These are phyloP conservation scores for Globisporangium viniferum DNA, from an alignment of 352 stramenopile genomes.

Conservation along the genomic window DNA sequence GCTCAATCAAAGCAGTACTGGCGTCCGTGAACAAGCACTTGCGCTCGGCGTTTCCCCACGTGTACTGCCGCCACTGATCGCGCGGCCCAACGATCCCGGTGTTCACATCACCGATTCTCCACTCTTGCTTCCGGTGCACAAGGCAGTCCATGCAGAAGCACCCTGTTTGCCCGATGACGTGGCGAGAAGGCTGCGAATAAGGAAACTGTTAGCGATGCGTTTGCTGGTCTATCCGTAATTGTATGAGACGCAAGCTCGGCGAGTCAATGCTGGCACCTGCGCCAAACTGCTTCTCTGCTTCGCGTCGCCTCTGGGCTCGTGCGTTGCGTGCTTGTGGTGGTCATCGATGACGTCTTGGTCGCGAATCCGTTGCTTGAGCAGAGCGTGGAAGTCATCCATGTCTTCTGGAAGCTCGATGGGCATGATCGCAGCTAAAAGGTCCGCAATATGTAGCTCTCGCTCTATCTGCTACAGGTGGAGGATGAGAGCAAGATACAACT, in stretches of 20 bases:
- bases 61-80: slow-evolving; percentile 63
- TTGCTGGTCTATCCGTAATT: background rate
- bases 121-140: slow-evolving; percentile 68
- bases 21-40: slow-evolving; percentile 30
- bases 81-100: slow-evolving; percentile 52
- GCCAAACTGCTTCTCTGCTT: slow-evolving; percentile 12
- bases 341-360: slow-evolving; percentile 55
- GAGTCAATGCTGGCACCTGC: slow-evolving; percentile 8
- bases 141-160: slow-evolving; percentile 79
- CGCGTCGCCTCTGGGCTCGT: background rate
- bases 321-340: slow-evolving; percentile 11
- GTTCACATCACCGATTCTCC: slow-evolving; percentile 74
- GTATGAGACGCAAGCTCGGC: background rate
- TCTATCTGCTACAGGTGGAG: background rate
- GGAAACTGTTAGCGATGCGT: background rate
- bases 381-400: slow-evolving; percentile 39
- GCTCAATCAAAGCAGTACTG: slow-evolving; percentile 11
- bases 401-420: slow-evolving; percentile 42
- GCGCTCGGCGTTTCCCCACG: slow-evolving; percentile 60
- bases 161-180: slow-evolving; percentile 63
- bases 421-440: slow-evolving; percentile 8
- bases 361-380: slow-evolving; percentile 53
- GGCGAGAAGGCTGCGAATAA: slow-evolving; percentile 27
- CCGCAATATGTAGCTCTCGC: background rate
- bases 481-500: background rate